Conservation (phyloP, 148 eudicot genomes). For the Chenopodium album region DNA sequence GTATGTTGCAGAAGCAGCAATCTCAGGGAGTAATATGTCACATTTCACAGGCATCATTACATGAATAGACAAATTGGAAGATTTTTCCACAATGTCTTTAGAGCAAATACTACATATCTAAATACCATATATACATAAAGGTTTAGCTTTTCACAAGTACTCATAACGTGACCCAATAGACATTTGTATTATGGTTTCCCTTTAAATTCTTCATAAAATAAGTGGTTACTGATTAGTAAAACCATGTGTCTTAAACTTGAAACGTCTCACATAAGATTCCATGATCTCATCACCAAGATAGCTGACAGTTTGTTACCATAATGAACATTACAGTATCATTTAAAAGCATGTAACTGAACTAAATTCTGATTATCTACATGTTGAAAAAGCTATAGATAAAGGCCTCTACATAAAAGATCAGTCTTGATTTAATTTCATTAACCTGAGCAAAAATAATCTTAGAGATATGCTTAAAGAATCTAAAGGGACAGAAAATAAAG, state of each 20-base stretch:
- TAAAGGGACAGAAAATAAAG: neutral
- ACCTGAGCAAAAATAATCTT: neutral
- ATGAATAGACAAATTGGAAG: neutral
- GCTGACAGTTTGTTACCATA: neutral
- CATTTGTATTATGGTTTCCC: neutral
- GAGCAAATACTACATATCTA: no score
- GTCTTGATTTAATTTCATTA: neutral
- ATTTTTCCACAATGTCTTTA: neutral
- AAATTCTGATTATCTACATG: neutral
- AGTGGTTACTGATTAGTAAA: neutral
- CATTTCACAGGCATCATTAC: neutral
- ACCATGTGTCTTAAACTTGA: neutral
- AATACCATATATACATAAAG: neutral
- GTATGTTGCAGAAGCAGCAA: neutral
- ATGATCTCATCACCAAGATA: neutral
- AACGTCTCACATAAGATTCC: neutral
- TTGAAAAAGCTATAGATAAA: neutral
- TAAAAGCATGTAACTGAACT: neutral
- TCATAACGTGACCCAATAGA: neutral
- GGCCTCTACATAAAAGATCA: neutral
- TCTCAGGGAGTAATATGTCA: neutral
- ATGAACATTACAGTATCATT: neutral
- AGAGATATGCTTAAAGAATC: neutral
- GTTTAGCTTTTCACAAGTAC: neutral
- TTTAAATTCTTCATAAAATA: no score